A percentile compares a stretch with the other conserved stretches of the same genome.
Conservation (phyloP, 2,329 filamentous ascomycete genomes). For the Fusarium albosuccineum region DNA sequence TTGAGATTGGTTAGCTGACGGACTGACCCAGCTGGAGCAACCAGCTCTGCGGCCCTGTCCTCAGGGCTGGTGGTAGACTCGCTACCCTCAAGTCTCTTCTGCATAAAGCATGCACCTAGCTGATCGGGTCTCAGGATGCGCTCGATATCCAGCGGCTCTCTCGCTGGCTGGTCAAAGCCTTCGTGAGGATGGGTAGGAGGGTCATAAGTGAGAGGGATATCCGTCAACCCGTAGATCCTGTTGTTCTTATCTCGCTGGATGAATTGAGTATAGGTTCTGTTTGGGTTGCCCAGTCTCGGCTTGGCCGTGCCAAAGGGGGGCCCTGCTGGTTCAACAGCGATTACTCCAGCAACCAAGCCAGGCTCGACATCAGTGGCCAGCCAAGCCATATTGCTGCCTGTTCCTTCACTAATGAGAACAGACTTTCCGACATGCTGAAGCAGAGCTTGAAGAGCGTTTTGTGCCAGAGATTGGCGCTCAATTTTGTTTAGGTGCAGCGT, state of each 20-base stretch:
- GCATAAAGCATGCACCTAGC: conserved; percentile 40
- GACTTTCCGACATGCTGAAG: conserved; percentile 58
- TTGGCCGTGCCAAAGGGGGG: conserved; percentile 59
- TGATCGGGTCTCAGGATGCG: conserved; percentile 19
- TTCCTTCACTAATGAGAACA: conserved; percentile 64
- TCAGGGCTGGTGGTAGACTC: background rate
- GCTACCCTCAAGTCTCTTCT: conserved; percentile 25
- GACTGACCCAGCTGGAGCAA: background rate
- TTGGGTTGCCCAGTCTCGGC: conserved; percentile 7
- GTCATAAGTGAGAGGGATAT: conserved; percentile 57
- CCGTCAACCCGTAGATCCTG: conserved; percentile 56
- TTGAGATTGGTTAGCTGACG: conserved; percentile 62
- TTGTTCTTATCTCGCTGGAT: conserved; percentile 46
- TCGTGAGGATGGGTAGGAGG: conserved; percentile 49
- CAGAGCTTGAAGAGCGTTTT: conserved; percentile 56
- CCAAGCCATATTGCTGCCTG: conserved; percentile 61
- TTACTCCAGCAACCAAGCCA: conserved; percentile 59
- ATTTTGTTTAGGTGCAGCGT: conserved; percentile 48
- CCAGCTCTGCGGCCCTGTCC: background rate
- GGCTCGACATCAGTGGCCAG: conserved; percentile 63
- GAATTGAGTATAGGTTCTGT: conserved; percentile 36
- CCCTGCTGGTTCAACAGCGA: conserved; percentile 66
- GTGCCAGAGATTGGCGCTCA: conserved; percentile 49
- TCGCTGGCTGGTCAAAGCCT: conserved; percentile 13
- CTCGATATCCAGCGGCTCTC: conserved; percentile 35